Evolutionary conservation across 768 basidiomycete species (phyloP).

Genomic region (Crepidotus variabilis): DNA sequence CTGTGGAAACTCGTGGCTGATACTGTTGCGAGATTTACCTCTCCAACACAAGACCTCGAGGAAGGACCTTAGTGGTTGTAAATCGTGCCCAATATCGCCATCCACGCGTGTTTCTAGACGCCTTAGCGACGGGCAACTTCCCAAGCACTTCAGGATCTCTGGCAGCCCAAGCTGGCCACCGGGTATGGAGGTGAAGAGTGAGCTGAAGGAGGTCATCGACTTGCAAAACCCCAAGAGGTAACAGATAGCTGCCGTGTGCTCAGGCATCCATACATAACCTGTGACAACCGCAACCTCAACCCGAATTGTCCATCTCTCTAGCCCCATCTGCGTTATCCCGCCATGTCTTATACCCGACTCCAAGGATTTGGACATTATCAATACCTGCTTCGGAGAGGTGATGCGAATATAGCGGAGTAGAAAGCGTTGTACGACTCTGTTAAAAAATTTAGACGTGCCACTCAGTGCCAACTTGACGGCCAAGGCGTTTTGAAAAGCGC

Average conservation of each 20-base stretch:
- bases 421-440: not conserved
- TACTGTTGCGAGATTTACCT: not conserved
- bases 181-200: not conserved
- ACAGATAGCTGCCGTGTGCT: not conserved
- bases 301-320: not conserved
- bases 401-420: not conserved
- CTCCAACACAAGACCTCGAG: not conserved
- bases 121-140: not conserved
- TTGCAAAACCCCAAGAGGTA: not conserved
- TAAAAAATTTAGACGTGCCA: not conserved
- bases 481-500: constrained; percentile 10
- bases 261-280: not conserved
- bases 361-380: not conserved
- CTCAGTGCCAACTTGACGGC: not conserved
- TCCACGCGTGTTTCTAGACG: not conserved
- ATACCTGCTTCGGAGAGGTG: not conserved
- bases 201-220: not conserved
- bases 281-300: not conserved
- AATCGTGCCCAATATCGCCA: not conserved
- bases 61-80: not conserved
- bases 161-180: not conserved
- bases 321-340: not conserved
- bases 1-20: not conserved
- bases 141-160: not conserved
- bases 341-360: not conserved